phyloP scores from a whole-genome alignment of 768 basidiomycete genomes.

The Phylloporus sp. region DNA sequence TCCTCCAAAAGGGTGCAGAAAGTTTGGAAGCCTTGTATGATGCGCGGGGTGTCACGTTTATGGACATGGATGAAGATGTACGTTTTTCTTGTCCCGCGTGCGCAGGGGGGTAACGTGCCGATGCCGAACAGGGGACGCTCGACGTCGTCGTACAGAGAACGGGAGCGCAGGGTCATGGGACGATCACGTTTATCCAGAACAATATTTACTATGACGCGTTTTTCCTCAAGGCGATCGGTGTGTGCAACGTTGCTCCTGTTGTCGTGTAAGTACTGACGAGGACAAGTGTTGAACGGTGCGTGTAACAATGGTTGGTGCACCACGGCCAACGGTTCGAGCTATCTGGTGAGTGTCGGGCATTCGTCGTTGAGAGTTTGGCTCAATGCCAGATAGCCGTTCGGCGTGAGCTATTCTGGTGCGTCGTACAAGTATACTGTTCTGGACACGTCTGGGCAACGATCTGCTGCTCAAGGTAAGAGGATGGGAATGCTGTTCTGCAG shows the following conservation, averaged over 20 bases:
- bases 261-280: conserved; percentile 1
- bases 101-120: background rate
- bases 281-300: conserved; percentile 83
- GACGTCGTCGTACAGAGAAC: conserved; percentile 90
- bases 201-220: conserved; percentile 99
- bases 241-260: conserved; percentile 18
- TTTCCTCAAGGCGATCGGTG: conserved; percentile 94
- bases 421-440: conserved; percentile 96
- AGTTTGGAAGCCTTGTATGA: conserved; percentile 65
- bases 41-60: conserved; percentile 69
- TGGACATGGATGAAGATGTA: conserved; percentile 96
- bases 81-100: conserved; percentile 26
- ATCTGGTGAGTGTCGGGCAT: conserved; percentile 57
- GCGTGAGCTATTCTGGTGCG: conserved; percentile 90
- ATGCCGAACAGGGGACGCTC: conserved; percentile 63
- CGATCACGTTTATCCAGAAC: conserved; percentile 83
- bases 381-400: conserved; percentile 63
- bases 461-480: conserved; percentile 77
- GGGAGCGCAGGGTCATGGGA: conserved; percentile 58
- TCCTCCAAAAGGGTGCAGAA: conserved; percentile 54
- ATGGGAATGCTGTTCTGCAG: background rate
- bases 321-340: conserved; percentile 53
- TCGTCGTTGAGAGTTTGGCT: background rate
- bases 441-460: conserved; percentile 81
- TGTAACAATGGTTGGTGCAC: conserved; percentile 81